Conservation (phyloP, 192 early-diverging fungal species). For the Coemansia asiatica region DNA sequence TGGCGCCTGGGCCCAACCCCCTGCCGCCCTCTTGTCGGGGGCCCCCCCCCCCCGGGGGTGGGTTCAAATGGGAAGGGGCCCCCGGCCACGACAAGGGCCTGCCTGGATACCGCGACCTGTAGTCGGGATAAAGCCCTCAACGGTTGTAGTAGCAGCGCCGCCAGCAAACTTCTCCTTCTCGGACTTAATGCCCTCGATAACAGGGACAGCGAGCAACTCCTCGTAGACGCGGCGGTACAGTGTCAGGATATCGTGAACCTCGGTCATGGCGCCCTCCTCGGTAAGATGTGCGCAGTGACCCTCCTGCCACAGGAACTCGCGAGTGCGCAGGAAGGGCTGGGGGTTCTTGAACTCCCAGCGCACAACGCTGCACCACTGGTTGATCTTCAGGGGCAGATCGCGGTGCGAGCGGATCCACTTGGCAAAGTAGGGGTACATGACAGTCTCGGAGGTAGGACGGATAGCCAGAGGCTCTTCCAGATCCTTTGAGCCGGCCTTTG, state of each 20-base stretch:
- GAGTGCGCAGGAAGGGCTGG: slow-evolving; percentile 96
- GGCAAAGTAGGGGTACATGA: slow-evolving; percentile 99
- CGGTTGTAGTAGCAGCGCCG: slow-evolving; percentile 94
- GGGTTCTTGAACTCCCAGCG: slow-evolving; percentile 99
- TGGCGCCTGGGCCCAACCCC: too few species aligned
- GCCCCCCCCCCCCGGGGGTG: too few species aligned
- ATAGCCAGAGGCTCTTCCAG: slow-evolving; percentile 97
- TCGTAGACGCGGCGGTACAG: slow-evolving; percentile 96
- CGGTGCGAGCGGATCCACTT: slow-evolving; percentile 98
- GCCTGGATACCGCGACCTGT: slow-evolving; percentile 98
- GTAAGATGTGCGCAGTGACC: slow-evolving; percentile 96
- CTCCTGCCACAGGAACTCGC: slow-evolving; percentile 99
- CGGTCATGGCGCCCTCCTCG: slow-evolving; percentile 79
- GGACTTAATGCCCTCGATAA: slow-evolving; percentile 94
- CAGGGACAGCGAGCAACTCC: slow-evolving; percentile 95
- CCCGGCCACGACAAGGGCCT: too few species aligned
- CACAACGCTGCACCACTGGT: slow-evolving; percentile 99
- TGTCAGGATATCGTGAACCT: slow-evolving; percentile 89
- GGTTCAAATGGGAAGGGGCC: too few species aligned
- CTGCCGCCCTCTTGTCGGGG: too few species aligned
- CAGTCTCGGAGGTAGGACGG: slow-evolving; percentile 98
- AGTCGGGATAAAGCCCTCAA: slow-evolving; percentile 95
- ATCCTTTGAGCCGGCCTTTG: slow-evolving; percentile 88
- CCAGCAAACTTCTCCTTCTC: slow-evolving; percentile 99
- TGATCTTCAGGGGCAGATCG: slow-evolving; percentile 93